Conservation (phyloP, 495 filamentous ascomycete species). For the Tuber melanosporum region DNA sequence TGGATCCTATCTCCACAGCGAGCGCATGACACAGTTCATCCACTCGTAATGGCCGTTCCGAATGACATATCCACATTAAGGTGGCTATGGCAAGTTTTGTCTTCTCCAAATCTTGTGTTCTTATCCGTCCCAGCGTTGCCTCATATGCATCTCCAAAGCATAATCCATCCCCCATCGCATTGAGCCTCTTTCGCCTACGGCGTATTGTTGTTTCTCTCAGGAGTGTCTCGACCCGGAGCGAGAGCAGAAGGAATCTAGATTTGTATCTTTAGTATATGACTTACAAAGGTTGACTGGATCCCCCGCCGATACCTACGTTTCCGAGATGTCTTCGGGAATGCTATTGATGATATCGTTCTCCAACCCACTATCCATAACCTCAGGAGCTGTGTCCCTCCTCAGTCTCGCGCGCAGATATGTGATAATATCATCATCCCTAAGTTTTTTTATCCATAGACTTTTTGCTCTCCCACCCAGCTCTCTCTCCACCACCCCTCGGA, state of each 20-base stretch:
- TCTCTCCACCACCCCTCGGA: neutral
- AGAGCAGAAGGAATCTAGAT: neutral
- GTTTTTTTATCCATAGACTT: no score
- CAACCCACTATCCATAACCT: neutral
- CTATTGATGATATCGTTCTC: neutral
- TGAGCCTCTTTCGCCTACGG: neutral
- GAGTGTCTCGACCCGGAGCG: neutral
- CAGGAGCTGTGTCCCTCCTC: no score
- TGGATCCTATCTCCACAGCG: no score
- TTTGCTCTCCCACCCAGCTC: neutral
- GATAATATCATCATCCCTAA: no score
- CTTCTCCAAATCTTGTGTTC: no score
- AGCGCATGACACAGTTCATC: no score
- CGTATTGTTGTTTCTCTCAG: neutral
- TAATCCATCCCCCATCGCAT: neutral
- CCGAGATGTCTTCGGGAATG: neutral
- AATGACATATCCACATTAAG: no score
- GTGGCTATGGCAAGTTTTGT: no score
- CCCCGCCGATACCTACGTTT: neutral
- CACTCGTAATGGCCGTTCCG: no score
- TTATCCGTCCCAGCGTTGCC: no score
- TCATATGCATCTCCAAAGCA: neutral
- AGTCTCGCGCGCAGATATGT: neutral
- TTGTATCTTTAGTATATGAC: neutral
- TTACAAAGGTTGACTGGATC: neutral